These are phyloP conservation scores for Bonia amplexicaulis DNA, from an alignment of 176 grass and related monocot species.

Conservation along the genomic window DNA sequence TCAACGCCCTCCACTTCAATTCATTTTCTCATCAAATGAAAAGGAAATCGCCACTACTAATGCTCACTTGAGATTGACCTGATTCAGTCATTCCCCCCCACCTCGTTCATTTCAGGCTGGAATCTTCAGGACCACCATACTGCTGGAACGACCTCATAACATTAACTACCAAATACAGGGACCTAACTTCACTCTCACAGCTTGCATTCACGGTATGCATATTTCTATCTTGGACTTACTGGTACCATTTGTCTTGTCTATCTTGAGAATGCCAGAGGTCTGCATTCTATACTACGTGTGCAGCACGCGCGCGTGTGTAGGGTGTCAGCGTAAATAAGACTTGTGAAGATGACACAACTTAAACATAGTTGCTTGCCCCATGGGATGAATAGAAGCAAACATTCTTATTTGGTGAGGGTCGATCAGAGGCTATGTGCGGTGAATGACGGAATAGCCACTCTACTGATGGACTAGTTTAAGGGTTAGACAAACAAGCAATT, in stretches of 20 bases:
- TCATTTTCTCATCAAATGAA: no score
- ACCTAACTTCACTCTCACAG: slow-evolving; percentile 82
- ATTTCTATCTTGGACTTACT: not conserved
- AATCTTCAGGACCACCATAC: slow-evolving; percentile 61
- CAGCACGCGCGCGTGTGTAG: no score
- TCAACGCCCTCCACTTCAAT: no score
- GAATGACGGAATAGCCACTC: not conserved
- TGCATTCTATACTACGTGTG: not conserved
- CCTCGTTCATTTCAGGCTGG: slow-evolving; percentile 39
- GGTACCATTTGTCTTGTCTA: not conserved
- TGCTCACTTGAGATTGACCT: not conserved
- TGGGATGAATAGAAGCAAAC: not conserved
- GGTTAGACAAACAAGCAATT: not conserved
- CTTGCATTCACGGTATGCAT: slow-evolving; percentile 73
- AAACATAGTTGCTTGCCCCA: not conserved
- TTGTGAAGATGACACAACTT: not conserved
- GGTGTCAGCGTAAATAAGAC: not conserved
- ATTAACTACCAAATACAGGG: slow-evolving; percentile 82
- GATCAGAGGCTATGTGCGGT: not conserved
- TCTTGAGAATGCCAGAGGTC: not conserved
- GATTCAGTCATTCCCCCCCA: not conserved
- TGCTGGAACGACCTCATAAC: slow-evolving; percentile 87
- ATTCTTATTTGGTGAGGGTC: not conserved
- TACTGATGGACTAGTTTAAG: not conserved
- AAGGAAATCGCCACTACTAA: no score